Evolutionary conservation across 345 rosid species (phyloP), one percentile per base, ranked within the genome.

Genomic region (Gossypium stocksii): DNA sequence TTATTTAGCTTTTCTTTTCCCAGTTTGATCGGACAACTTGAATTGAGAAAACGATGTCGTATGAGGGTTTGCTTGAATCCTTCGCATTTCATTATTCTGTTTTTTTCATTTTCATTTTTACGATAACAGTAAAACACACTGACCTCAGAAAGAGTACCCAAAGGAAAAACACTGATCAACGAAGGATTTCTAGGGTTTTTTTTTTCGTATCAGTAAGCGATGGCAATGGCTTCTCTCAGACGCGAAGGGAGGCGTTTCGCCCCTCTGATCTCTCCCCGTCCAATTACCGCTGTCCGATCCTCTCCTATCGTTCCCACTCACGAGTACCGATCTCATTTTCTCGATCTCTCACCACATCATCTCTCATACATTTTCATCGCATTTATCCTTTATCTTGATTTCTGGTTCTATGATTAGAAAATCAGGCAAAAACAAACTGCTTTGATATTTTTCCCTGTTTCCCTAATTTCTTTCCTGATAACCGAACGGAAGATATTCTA

Each of bases 241-340:
- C 92, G 95, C 75, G 92, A 90, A 83, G 89, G 95, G 86, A 86
- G 89, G 87, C 89, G 95, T 14, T 82, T 90, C 80, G 82, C 85
- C 78, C 86, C 91, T 78, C 83, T 88, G 59, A 75, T 86, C 74
- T 73, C 85, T 16, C 84, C 89, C 62, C 90, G 88, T 20, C 88
- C 92, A 7, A 80, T 88, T 69, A 71, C 85, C 66, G 86, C 87
- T 69, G 60, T 80, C 81, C 77, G 90, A 66, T 81, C 87, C 54
- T 44, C 80, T 66, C 71, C 74, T 68, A 83, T 76, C 62, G 79
- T 16, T 29, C 27, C 74, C 82, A 2, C 81, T 75, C 77, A 78
- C 46, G 86, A 75, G 90, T 87, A 72, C 74, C 75, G 73, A 69
- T 69, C 73, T 78, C 62, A 62, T 78, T 73, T 9, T 71, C 66